Evolutionary conservation across 192 early-diverging fungal species (phyloP).

Genomic region (Gonapodya prolifera): DNA sequence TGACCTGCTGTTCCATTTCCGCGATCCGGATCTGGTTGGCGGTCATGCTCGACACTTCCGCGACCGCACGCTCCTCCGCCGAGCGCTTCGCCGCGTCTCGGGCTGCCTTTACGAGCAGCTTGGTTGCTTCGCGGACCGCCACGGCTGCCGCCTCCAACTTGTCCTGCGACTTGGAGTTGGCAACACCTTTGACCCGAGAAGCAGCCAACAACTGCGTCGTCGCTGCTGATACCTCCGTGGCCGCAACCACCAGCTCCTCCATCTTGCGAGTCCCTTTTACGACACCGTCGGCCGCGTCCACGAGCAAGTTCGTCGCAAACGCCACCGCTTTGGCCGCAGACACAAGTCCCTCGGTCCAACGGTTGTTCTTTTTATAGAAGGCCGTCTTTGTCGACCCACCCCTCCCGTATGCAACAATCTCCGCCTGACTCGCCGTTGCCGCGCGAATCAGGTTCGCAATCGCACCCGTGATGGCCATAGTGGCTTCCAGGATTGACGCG

Average conservation of each 20-base stretch:
- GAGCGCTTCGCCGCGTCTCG: constrained; percentile 56
- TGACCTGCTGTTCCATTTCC: constrained; percentile 98
- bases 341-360: constrained; percentile 98
- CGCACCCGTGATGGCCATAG: constrained; percentile 86
- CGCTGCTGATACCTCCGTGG: constrained; percentile 88
- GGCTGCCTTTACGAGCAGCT: constrained; percentile 82
- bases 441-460: constrained; percentile 88
- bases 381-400: constrained; percentile 65
- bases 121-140: constrained; percentile 81
- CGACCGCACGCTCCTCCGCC: constrained; percentile 17
- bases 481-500: constrained; percentile 74
- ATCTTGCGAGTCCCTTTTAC: constrained; percentile 77
- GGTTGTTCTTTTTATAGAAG: constrained; percentile 99
- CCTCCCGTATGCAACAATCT: constrained; percentile 88
- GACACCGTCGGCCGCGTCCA: constrained; percentile 92
- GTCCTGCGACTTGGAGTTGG: constrained; percentile 86
- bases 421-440: constrained; percentile 89
- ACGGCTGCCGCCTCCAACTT: constrained; percentile 86
- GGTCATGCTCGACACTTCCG: constrained; percentile 43
- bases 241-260: constrained; percentile 95
- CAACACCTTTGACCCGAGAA: constrained; percentile 83
- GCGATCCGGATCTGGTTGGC: constrained; percentile 88
- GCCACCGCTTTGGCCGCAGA: constrained; percentile 93
- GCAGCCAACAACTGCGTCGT: constrained; percentile 96
- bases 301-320: constrained; percentile 78